Evolutionary conservation across 208 protist genomes (phyloP).

Genomic region (Novymonas esmeraldas): DNA sequence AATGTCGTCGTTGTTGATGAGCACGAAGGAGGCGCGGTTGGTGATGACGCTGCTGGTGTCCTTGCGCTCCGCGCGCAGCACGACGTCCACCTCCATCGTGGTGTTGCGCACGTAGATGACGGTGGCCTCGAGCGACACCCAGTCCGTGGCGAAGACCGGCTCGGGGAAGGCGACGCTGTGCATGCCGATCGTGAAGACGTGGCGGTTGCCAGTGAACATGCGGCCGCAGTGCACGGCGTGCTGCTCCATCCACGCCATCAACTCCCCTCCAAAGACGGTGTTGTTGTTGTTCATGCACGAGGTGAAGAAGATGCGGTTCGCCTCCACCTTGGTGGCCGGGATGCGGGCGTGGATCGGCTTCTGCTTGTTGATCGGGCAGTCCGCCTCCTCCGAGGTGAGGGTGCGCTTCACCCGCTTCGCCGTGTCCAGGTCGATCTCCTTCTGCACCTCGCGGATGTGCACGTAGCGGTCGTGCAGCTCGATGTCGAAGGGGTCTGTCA

Average conservation of each 20-base stretch:
- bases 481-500: constrained; percentile 72
- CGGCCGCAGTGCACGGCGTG: constrained; percentile 87
- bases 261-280: constrained; percentile 92
- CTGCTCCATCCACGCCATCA: constrained; percentile 93
- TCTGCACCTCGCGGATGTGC: constrained; percentile 43
- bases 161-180: constrained; percentile 88
- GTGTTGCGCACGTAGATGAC: constrained; percentile 90
- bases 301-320: constrained; percentile 89
- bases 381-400: constrained; percentile 48
- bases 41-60: constrained; percentile 51
- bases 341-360: constrained; percentile 71
- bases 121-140: constrained; percentile 81
- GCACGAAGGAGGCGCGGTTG: constrained; percentile 86
- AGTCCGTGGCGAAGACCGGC: constrained; percentile 86
- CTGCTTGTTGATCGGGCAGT: constrained; percentile 62
- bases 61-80: constrained; percentile 68
- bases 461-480: constrained; percentile 66
- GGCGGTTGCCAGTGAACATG: constrained; percentile 87
- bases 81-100: constrained; percentile 91
- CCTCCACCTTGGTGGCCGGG: constrained; percentile 44
- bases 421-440: constrained; percentile 35
- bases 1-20: constrained; percentile 88
- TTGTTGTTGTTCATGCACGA: constrained; percentile 92
- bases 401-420: constrained; percentile 14
- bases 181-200: constrained; percentile 91